These are phyloP conservation scores for Talaromyces sp. DNA, from an alignment of 2,329 filamentous ascomycete species.

Conservation along the genomic window DNA sequence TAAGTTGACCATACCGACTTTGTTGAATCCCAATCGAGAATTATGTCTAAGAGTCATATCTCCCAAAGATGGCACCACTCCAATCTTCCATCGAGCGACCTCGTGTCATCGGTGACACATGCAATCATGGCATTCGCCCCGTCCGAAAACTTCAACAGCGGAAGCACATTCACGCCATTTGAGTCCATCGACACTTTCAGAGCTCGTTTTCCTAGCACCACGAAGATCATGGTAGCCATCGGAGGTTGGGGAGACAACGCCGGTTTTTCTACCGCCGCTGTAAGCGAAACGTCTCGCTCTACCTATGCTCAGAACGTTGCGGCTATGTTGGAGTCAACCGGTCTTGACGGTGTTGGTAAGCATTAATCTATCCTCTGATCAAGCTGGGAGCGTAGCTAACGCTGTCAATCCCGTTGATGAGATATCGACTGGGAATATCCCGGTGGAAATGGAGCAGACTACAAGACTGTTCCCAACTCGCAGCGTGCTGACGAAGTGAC, in stretches of 20 bases:
- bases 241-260: conserved; percentile 69
- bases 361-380: neutral
- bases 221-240: conserved; percentile 66
- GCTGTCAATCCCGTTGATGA: conserved; percentile 14
- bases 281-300: conserved; percentile 51
- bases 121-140: conserved; percentile 56
- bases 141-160: conserved; percentile 49
- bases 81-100: conserved; percentile 31
- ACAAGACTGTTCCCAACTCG: conserved; percentile 59
- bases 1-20: conserved; percentile 28
- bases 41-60: conserved; percentile 15
- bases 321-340: conserved; percentile 57
- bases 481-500: conserved; percentile 58
- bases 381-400: neutral
- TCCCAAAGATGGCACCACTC: conserved; percentile 40
- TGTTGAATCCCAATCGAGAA: fast-evolving
- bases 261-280: conserved; percentile 57
- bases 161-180: conserved; percentile 52
- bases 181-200: conserved; percentile 51
- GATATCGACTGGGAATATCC: conserved; percentile 67
- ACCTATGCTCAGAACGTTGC: conserved; percentile 63
- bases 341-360: conserved; percentile 61
- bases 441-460: conserved; percentile 65
- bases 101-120: conserved; percentile 49
- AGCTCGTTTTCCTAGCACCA: conserved; percentile 50